phyloP scores from a whole-genome alignment of 805 yeast genomes.

The Starmerella apicola region DNA sequence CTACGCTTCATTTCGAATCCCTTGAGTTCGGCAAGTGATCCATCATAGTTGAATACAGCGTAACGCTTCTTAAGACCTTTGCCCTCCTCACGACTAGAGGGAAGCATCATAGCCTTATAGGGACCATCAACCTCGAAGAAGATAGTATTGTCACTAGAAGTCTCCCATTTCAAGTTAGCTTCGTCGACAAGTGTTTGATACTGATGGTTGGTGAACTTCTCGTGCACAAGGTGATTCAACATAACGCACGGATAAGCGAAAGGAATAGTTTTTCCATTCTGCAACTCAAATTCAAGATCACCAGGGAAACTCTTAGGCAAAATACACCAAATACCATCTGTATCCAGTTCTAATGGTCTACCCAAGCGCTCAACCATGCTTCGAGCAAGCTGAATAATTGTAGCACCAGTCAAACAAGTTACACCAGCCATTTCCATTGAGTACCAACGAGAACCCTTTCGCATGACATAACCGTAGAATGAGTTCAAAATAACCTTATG shows the following conservation, averaged over 20 bases:
- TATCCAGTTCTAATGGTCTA: constrained; percentile 88
- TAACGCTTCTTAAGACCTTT: constrained; percentile 91
- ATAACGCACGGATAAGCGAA: constrained; percentile 92
- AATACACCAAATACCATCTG: constrained; percentile 99
- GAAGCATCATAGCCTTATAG: constrained; percentile 90
- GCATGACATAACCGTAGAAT: constrained; percentile 96
- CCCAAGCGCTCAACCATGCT: constrained; percentile 84
- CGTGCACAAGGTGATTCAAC: constrained; percentile 87
- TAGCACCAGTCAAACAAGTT: constrained; percentile 95
- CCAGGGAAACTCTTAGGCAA: constrained; percentile 90
- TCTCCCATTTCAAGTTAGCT: constrained; percentile 49
- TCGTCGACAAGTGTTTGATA: constrained; percentile 79
- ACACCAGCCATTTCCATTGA: constrained; percentile 99
- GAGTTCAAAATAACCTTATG: constrained; percentile 94
- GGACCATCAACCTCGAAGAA: constrained; percentile 99
- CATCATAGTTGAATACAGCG: constrained; percentile 93
- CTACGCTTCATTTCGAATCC: constrained; percentile 95
- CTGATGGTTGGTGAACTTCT: constrained; percentile 83
- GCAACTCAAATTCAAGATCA: constrained; percentile 54
- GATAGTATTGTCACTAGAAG: constrained; percentile 80
- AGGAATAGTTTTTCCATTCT: constrained; percentile 63
- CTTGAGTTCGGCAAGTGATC: constrained; percentile 84
- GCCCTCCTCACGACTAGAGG: constrained; percentile 95
- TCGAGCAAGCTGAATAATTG: constrained; percentile 95
- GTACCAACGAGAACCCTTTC: constrained; percentile 98